A percentile compares a stretch with the other conserved stretches of the same genome.
Conservation (phyloP, 768 basidiomycete species). For the Mycena venus region DNA sequence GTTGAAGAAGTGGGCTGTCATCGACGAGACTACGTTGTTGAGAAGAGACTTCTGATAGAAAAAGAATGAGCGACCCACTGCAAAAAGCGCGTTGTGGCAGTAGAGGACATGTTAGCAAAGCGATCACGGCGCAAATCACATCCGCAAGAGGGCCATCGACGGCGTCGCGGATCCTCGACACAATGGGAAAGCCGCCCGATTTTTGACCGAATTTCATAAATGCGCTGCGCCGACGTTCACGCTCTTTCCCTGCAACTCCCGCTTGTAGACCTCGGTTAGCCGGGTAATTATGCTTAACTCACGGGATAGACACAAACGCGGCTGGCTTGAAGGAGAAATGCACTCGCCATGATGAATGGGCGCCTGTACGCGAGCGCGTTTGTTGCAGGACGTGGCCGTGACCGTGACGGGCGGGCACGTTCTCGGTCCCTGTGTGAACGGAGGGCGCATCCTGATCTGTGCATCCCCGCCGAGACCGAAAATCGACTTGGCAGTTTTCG, state of each 20-base stretch:
- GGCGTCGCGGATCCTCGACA: constrained; percentile 20
- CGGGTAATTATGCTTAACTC: neutral
- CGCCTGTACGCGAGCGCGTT: neutral
- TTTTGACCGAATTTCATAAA: constrained; percentile 6
- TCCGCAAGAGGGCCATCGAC: neutral
- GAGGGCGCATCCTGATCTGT: neutral
- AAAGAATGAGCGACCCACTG: constrained; percentile 4
- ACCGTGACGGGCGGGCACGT: constrained; percentile 16
- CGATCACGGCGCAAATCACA: constrained; percentile 24
- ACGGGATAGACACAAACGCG: neutral
- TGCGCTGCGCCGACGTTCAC: constrained; percentile 18
- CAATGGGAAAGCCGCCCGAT: constrained; percentile 4
- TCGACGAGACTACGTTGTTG: neutral
- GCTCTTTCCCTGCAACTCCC: constrained; percentile 17
- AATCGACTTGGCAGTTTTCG: constrained; percentile 20
- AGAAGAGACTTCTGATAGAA: constrained; percentile 17
- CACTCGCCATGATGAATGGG: neutral
- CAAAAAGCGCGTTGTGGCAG: neutral
- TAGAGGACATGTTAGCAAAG: neutral
- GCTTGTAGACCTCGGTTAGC: neutral
- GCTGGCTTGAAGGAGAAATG: constrained; percentile 1
- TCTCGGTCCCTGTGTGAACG: constrained; percentile 26
- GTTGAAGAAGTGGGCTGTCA: neutral
- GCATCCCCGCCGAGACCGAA: constrained; percentile 11
- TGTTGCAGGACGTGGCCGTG: constrained; percentile 13